Base-by-base conservation (phyloP, 2,329 filamentous ascomycete genomes). In the Myotisia sp. region DNA sequence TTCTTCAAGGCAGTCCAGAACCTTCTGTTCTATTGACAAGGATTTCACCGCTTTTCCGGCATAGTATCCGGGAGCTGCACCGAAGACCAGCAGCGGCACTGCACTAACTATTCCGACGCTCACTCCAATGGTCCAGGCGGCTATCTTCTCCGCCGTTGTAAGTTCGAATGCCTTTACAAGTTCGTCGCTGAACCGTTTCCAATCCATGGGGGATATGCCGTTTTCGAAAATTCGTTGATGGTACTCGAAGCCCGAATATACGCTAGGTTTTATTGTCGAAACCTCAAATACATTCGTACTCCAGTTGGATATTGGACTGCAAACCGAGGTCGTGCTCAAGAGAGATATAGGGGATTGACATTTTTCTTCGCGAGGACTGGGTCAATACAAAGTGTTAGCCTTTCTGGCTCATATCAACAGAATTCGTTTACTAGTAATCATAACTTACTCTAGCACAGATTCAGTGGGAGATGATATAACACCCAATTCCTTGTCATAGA, bases 11-110 rank as follows among this genome's bases (percentile, higher is more conserved):
- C 31, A 26, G n/a, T 29, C 26, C 10, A 26, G 22, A 14, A 41
- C 36, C 23, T 41, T 41, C 24, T 34, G 33, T 16, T 33, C 32
- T 10, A 38, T 38, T 13, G 36, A 34, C 16, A 28, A 36, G 9
- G 34, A 22, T 9, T 38, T 38, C n/a, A 41, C 19, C 4, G 32
- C 29, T 19, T 41, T 41, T n/a, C 36, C 39, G 26, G 39, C 36
- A 17, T 41, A 41, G 29, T 41, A 41, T 10, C 36, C 39, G 6
- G 38, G 32, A 6, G 35, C 24, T 22, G 34, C 26, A 10, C 26
- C 38, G 24, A 40, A 12, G 1, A 39, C 26, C 14, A 31, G 22
- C 17, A 39, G 14, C 9, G 36, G 31, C 13, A 30, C 24, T 7
- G 31, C 18, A 9, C 31, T 29, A 17, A 40, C 34, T 5, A 41